Evolutionary conservation across 305 asterid species (phyloP), one percentile per base, ranked within the genome.

Genomic region (Rubia balearica): DNA sequence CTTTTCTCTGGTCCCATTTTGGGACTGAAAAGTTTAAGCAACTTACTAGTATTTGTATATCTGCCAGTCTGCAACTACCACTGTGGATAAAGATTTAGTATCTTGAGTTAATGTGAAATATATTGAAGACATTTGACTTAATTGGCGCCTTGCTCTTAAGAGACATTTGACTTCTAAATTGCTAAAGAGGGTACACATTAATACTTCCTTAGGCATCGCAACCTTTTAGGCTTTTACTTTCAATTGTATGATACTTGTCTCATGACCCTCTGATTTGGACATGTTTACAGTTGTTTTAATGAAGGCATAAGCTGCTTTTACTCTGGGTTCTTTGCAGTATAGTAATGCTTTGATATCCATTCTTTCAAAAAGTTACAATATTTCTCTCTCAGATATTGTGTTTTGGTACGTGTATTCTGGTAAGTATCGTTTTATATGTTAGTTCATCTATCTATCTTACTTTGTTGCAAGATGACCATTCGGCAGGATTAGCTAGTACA

Each of bases 251-350:
- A 27, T 30, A 36, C 19, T 60, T 71, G 12, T 53, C 70, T 7
- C 6, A 7, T 16, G 6, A 22, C 27, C 19, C 30, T 65, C 8
- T 30, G 36, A 30, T 73, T 24, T 10, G 64, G 43, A 56, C 59
- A 64, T 65, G 45, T 43, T 49, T 38, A 17, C 4, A 17, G 19
- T 51, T 51, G 57, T 55, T 43, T 38, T 27, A 56, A 11, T 11
- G 76, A 27, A n/a, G 67, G 60, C 67, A 65, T 24, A 64, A 1
- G 11, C 2, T 42, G n/a, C n/a, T 66, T 66, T 46, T 56, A 61
- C 56, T 38, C 24, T 51, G 38, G 40, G 17, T 61, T 40, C 53
- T 62, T 27, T 14, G 9, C 33, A 51, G 53, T 12, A 21, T 17
- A 5, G 17, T 11, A 16, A 57, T 66, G 27, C 36, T 66, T 73